Evolutionary conservation across 306 rosid species (phyloP), one percentile per base, ranked within the genome.

Genomic region (Hippophae tibetana): DNA sequence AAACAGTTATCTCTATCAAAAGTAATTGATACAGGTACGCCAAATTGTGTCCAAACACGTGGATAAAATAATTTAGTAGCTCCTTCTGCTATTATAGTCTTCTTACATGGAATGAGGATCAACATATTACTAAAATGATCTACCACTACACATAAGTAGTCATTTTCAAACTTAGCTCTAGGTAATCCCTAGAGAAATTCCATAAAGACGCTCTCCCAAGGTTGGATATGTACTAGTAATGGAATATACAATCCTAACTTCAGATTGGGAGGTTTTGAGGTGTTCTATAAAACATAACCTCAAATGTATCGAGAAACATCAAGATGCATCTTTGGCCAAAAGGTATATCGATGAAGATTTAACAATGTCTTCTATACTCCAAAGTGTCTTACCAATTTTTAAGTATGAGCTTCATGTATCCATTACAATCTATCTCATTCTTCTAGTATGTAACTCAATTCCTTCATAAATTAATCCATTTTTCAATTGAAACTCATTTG

Each of bases 241-340:
- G 69, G 61, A 7, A 43, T 26, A 45, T 54, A 55, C 18, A 65
- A 2, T 8, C 69, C 38, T 6, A 65, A 54, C 47, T 55, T 55
- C 47, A 54, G 44, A 10, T 62, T 62, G 0, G 55, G 43, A 43
- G 55, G 61, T 8, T 54, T 65, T 2, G 47, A 64, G 0, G 46
- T 65, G 46, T 54, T 65, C 3, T 47, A 46, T 9, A 44, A 2
- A 13, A 46, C 11, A 25, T 27, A 65, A 26, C 46, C 61, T 45
- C 26, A n/a, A 10, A 65, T 44, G 13, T 43, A 55, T 1, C 8
- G 3, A 6, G 69, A 54, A 42, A 52, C 27, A 51, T 63, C 42
- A 0, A 44, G 56, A 8, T 13, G 38, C 38, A 31, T 31, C 38
- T 31, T 31, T 31, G 38, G 38, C 38, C 38, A 31, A 31, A 2